phyloP scores from a whole-genome alignment of 768 basidiomycete genomes.

The Rickenella mellea region DNA sequence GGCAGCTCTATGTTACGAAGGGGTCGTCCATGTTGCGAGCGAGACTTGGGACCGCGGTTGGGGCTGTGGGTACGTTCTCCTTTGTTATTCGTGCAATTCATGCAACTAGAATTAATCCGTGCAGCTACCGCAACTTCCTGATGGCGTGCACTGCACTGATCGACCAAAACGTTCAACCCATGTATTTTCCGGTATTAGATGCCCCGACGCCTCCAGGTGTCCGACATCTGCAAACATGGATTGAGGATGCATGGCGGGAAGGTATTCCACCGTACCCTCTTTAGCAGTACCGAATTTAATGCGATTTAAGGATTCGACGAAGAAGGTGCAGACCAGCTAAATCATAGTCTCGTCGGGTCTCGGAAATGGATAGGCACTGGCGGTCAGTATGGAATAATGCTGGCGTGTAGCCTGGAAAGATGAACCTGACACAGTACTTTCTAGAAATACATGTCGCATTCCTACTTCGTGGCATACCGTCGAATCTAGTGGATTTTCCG shows the following conservation, averaged over 20 bases:
- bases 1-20: slow-evolving; percentile 57
- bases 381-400: slow-evolving; percentile 31
- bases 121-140: slow-evolving; percentile 74
- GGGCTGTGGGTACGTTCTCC: slow-evolving; percentile 58
- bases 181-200: slow-evolving; percentile 55
- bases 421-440: slow-evolving; percentile 1
- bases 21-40: slow-evolving; percentile 45
- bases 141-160: slow-evolving; percentile 71
- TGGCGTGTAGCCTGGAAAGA: neutral
- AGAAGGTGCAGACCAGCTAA: slow-evolving; percentile 55
- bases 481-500: slow-evolving; percentile 54
- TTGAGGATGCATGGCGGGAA: slow-evolving; percentile 72
- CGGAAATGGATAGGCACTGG: slow-evolving; percentile 76
- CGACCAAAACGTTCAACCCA: slow-evolving; percentile 49
- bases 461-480: slow-evolving; percentile 75
- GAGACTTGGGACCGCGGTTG: slow-evolving; percentile 57
- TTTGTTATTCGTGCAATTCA: slow-evolving; percentile 3
- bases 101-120: neutral
- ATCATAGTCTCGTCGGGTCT: slow-evolving; percentile 42
- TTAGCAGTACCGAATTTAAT: neutral
- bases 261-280: slow-evolving; percentile 32
- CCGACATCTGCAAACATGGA: slow-evolving; percentile 64
- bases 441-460: slow-evolving; percentile 78
- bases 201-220: slow-evolving; percentile 55
- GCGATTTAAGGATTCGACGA: slow-evolving; percentile 54